Percentiles rank a stretch among this genome's conserved stretches.
These are phyloP conservation scores for Fragaria vesca DNA, from an alignment of 306 rosid species.

Conservation along the genomic window DNA sequence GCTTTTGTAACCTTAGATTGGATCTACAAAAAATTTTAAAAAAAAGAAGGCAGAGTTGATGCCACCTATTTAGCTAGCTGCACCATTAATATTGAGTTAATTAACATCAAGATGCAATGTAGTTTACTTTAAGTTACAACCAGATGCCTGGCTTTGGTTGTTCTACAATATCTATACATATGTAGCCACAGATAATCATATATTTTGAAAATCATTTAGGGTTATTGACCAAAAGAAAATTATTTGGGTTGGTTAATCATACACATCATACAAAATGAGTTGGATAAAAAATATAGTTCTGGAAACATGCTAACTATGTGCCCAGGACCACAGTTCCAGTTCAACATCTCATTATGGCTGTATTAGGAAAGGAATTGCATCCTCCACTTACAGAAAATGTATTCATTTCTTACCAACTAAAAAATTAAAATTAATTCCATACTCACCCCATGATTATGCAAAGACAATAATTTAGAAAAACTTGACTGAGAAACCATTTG, in stretches of 20 bases:
- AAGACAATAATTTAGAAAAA: neutral
- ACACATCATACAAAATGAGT: neutral
- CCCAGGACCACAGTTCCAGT: slow-evolving; percentile 1
- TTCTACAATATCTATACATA: neutral
- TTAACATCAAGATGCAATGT: neutral
- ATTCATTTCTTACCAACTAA: neutral
- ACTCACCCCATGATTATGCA: neutral
- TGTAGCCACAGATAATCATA: neutral
- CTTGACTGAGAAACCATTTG: neutral
- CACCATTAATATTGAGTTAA: neutral
- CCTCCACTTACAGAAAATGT: neutral
- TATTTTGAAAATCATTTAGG: neutral
- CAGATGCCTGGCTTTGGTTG: neutral
- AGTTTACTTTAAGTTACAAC: slow-evolving; percentile 2
- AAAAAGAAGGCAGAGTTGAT: neutral
- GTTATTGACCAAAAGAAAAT: neutral
- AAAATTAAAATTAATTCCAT: neutral
- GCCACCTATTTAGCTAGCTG: neutral
- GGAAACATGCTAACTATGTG: slow-evolving; percentile 3
- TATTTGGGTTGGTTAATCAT: neutral
- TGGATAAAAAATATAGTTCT: neutral
- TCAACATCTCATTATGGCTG: neutral
- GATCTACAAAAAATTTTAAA: neutral
- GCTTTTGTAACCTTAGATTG: neutral
- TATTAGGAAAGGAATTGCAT: neutral